Evolutionary conservation across 2,329 filamentous ascomycete species (phyloP), one percentile per base, ranked within the genome.

Genomic region (Epichloe typhina): DNA sequence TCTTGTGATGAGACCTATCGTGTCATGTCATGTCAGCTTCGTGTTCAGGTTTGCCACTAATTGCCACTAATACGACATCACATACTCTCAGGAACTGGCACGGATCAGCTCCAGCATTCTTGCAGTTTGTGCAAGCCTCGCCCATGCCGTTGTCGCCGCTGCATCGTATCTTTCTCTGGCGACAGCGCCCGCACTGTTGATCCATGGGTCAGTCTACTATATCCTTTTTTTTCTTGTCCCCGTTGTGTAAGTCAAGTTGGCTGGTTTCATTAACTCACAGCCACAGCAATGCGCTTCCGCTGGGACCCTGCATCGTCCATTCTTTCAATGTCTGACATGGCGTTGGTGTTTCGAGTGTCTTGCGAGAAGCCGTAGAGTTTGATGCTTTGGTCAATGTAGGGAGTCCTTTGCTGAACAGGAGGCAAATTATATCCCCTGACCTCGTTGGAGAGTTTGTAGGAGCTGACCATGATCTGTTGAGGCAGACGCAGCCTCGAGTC

Each of bases 141-240:
- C 84, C 85, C 60, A 84, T 80, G 35, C 85, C 86, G 36, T 77
- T 74, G 63, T 95, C 88, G 42, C 91, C 91, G 61, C 86, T 95
- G 70, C 91, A 97, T 58, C 88, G 84, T 60, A 97, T 97, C 73
- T 97, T 97, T 53, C 91, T 80, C 70, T 91, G 90, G 54, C 91
- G 82, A 68, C 91, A 97, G 57, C 91, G 82, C 37, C 82, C 80
- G 66, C 91, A 97, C 91, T 96, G 56, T 51, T 47, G 17, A 36
- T 11, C 36, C 13, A 26, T 8, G 9, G 26, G 39, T 44, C 47
- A 51, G 41, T 46, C 35, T 15, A 6, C 37, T 52, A 43, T 50
- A 51, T 51, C 50, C 38, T 54, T 49, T 51, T n/a, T n/a, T n/a
- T n/a, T n/a, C n/a, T 49, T 55, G n/a, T 9, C 17, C 5, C 19